Evolutionary conservation across 805 yeast species (phyloP).

Genomic region (Candida koratica): DNA sequence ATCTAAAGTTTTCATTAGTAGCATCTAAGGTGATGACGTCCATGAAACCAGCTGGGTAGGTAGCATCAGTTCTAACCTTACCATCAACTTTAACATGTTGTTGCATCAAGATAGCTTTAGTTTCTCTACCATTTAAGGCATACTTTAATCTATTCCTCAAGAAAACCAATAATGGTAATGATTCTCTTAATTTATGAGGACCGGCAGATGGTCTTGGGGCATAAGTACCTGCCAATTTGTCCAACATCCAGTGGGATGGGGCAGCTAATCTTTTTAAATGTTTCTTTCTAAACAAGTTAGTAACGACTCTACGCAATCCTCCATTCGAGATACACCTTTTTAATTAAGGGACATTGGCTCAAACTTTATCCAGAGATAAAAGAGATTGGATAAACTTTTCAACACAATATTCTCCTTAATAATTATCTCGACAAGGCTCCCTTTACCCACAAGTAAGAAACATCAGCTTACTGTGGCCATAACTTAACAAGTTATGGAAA

Average conservation of each 20-base stretch:
- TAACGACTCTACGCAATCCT: constrained; percentile 1
- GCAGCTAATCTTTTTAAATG: constrained; percentile 99
- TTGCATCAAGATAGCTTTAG: constrained; percentile 96
- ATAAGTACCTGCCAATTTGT: constrained; percentile 98
- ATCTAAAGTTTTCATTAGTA: constrained; percentile 99
- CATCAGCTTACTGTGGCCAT: constrained; percentile 12
- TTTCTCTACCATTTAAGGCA: constrained; percentile 98
- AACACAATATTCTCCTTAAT: constrained; percentile 10
- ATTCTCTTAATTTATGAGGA: constrained; percentile 99
- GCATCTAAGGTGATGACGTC: constrained; percentile 96
- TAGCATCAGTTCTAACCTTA: constrained; percentile 98
- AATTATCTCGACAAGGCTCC: constrained; percentile 50
- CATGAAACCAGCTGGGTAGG: constrained; percentile 99
- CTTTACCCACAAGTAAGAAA: constrained; percentile 27
- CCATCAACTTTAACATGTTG: constrained; percentile 98
- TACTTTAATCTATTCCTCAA: constrained; percentile 98
- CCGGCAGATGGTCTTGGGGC: constrained; percentile 99
- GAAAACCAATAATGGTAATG: constrained; percentile 94
- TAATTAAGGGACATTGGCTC: constrained; percentile 1
- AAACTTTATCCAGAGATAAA: constrained; percentile 4
- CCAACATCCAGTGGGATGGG: constrained; percentile 99
- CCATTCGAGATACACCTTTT: constrained; percentile 1
- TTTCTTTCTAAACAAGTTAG: constrained; percentile 56
- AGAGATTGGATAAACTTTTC: constrained; percentile 4
- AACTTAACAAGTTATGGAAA: constrained; percentile 6